Base-by-base conservation (phyloP, 805 yeast species). In the Teunomyces tritomae region DNA sequence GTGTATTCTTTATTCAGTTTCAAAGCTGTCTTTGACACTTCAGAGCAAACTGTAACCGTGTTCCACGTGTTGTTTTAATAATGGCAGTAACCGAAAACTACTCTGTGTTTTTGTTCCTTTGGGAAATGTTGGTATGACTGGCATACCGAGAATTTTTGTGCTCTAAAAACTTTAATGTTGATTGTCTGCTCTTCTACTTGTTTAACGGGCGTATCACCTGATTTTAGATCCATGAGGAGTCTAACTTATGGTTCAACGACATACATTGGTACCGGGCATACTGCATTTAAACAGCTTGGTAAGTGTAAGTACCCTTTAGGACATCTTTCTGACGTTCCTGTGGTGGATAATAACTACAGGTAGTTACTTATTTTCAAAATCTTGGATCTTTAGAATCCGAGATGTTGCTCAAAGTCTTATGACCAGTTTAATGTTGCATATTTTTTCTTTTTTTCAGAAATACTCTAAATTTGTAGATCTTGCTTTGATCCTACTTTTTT, bases 201-300 rank as follows among this genome's bases (percentile, higher is more conserved):
- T 48, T 57, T 24, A 39, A 65, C 7, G 53, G 58, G 24, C 34
- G 56, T 2, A 50, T 58, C 44, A 50, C 55, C 20, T 47, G 62
- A n/a, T 62, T 66, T 29, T 53, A 56, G 37, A 36, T 68, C 8
- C 54, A 53, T 43, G 44, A 51, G 27, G 37, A 52, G 8, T 35
- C 49, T 8, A 64, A 60, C 44, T 48, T 66, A 13, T 68, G 71
- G 73, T 33, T 49, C 9, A 65, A 63, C 29, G 63, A 47, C 37
- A 49, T 58, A 10, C 13, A 16, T 2, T 57, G 60, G 63, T 64
- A 45, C 46, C 54, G 45, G 27, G 37, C 49, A 2, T 49, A 52
- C 32, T 52, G 54, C 28, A 5, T 30, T 39, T 13, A 26, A 32
- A 8, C 16, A 40, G 28, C 43, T 34, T 43, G 56, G 57, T 0